Percentiles rank a stretch among this genome's conserved stretches.
Evolutionary conservation across 805 yeast genomes (phyloP).

Genomic region (Myxozyma lipomycoides): DNA sequence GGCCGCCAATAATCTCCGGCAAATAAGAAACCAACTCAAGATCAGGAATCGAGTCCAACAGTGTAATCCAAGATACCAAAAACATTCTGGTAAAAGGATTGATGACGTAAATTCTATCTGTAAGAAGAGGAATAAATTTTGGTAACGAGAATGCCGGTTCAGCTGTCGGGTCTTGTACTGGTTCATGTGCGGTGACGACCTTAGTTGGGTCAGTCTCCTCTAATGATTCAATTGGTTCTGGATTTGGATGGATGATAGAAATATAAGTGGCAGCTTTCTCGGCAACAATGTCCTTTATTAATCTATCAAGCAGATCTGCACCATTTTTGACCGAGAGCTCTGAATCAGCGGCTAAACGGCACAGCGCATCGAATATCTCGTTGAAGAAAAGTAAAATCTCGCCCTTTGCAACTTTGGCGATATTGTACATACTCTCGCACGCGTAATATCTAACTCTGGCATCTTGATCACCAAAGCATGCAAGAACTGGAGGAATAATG

Average conservation of each 20-base stretch:
- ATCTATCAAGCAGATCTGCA: conserved; percentile 84
- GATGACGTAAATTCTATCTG: conserved; percentile 85
- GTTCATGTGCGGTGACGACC: conserved; percentile 35
- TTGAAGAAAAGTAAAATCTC: conserved; percentile 88
- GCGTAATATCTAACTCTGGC: conserved; percentile 97
- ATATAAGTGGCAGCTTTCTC: conserved; percentile 89
- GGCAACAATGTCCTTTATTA: conserved; percentile 89
- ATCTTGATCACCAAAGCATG: conserved; percentile 95
- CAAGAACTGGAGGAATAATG: conserved; percentile 86
- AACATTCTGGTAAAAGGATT: conserved; percentile 92
- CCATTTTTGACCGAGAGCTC: conserved; percentile 92
- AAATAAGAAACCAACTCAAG: conserved; percentile 79
- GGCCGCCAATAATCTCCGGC: conserved; percentile 84
- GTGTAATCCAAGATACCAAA: conserved; percentile 86
- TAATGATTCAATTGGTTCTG: conserved; percentile 17
- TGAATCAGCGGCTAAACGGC: conserved; percentile 48
- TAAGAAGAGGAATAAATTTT: conserved; percentile 83
- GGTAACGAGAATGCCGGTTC: conserved; percentile 76
- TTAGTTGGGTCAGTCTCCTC: conserved; percentile 30
- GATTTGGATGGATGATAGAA: conserved; percentile 52
- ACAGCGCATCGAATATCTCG: conserved; percentile 89
- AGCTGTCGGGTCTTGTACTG: conserved; percentile 39
- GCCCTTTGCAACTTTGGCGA: conserved; percentile 94
- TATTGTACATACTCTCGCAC: conserved; percentile 91
- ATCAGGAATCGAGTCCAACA: conserved; percentile 90